A percentile compares a stretch with the other conserved stretches of the same genome.
Conservation (phyloP, 139 green algal species). For the Choricystis sp. region DNA sequence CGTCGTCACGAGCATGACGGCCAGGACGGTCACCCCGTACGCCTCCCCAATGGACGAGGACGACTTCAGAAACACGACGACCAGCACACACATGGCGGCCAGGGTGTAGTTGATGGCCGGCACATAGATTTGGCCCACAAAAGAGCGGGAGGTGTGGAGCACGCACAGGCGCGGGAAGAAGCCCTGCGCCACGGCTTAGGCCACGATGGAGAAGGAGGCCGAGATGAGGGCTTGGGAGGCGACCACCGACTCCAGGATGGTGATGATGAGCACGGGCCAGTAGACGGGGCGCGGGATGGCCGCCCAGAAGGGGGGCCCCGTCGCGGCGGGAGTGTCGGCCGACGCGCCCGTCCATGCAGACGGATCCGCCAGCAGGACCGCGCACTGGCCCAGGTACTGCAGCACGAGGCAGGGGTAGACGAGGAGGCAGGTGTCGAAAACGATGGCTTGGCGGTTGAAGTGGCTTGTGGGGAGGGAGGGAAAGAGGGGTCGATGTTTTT, state of each 20-base stretch:
- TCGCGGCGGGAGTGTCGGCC: too few species aligned
- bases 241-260: conserved; percentile 26
- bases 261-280: conserved; percentile 35
- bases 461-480: too few species aligned
- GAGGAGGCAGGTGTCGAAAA: conserved; percentile 6
- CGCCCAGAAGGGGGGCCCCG: conserved; percentile 8
- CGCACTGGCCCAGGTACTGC: conserved; percentile 42
- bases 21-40: too few species aligned
- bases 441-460: conserved; percentile 24
- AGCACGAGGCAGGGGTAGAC: conserved; percentile 39
- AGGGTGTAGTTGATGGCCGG: conserved; percentile 31
- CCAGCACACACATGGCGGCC: conserved; percentile 20
- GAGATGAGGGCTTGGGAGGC: conserved; percentile 30
- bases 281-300: conserved; percentile 13
- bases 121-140: conserved; percentile 32
- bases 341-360: too few species aligned
- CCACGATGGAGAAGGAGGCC: conserved; percentile 35
- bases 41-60: conserved; percentile 15
- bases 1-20: too few species aligned
- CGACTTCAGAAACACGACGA: conserved; percentile 25
- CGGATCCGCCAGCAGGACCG: conserved; percentile 8
- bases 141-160: conserved; percentile 13
- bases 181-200: conserved; percentile 17
- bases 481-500: too few species aligned
- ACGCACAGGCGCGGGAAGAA: conserved; percentile 34